Evolutionary conservation across 2,329 filamentous ascomycete species (phyloP), one percentile per base, ranked within the genome.

Genomic region (Botrytis galanthina): DNA sequence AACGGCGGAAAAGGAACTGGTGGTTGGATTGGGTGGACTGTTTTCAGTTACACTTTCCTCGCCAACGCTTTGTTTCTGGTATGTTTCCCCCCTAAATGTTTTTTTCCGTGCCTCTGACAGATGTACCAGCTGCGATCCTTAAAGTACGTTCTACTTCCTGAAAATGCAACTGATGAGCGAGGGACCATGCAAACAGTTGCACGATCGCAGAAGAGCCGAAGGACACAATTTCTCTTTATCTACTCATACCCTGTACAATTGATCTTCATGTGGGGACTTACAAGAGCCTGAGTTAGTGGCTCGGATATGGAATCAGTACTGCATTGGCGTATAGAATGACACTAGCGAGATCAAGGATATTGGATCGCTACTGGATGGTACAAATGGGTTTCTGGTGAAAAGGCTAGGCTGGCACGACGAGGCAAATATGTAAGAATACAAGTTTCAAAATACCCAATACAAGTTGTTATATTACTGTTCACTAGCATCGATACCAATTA

Each of bases 21-120:
- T 68, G 92, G 94, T 72, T 97, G 93, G 93, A 86, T 94, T 70
- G 93, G 94, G 78, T 98, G 95, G 95, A 84, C 87, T 14, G 88
- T 97, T 73, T 99, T 99, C 81, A 82, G 91, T 48, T 99, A 99
- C 83, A 96, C 94, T 0, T 99, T 96, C 82, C 84, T 94, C 75
- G 95, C 96, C 26, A 98, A 98, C 83, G 95, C 95, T 0, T 92
- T 99, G 78, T 99, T 99, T 82, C 81, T 99, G 84, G 94, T 97
- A 86, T 81, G 91, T 84, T n/a, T 22, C 39, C 32, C 67, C 32
- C 26, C 26, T 3, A 39, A 42, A 35, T 20, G 20, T 29, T n/a
- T 37, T 26, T 42, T 26, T 46, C 44, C 62, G 70, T 37, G 18
- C 48, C 22, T n/a, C 62, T 66, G 20, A 73, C 51, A 44, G 16